These are phyloP conservation scores for Cardamine chenopodiifolia DNA, from an alignment of 345 rosid species.

Conservation along the genomic window DNA sequence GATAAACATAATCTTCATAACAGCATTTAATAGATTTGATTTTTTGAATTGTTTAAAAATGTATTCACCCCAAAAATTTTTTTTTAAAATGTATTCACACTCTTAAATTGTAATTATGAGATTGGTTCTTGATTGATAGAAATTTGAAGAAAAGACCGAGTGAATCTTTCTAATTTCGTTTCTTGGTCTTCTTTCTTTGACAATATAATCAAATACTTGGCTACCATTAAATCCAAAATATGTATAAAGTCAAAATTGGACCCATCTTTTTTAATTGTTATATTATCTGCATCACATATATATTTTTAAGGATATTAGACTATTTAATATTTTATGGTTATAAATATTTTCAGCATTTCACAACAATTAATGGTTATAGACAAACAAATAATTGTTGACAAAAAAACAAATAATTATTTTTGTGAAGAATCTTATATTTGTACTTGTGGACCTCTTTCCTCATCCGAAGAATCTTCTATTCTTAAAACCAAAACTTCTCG, in stretches of 20 bases:
- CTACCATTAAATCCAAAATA: background rate
- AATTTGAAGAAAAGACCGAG: background rate
- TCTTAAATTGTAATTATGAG: background rate
- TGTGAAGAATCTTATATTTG: slow-evolving; percentile 11
- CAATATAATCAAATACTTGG: slow-evolving; percentile 12
- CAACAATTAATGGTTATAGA: background rate
- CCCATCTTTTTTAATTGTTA: background rate
- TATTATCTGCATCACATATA: slow-evolving; percentile 4
- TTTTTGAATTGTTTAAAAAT: background rate
- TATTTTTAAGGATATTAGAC: background rate
- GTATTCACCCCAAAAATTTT: no score
- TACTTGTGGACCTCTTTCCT: slow-evolving; percentile 33
- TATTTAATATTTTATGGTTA: background rate
- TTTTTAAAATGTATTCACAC: background rate
- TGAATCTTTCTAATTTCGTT: background rate
- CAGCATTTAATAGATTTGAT: background rate
- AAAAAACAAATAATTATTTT: background rate
- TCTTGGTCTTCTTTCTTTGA: background rate
- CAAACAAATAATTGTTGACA: no score
- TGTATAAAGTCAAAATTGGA: background rate
- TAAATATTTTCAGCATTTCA: background rate
- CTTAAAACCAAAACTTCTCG: background rate
- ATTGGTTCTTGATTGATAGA: background rate
- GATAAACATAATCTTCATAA: background rate
- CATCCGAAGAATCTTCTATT: slow-evolving; percentile 22